Evolutionary conservation across 2,329 filamentous ascomycete species (phyloP).

Genomic region (Dryadomyces sulphureus): DNA sequence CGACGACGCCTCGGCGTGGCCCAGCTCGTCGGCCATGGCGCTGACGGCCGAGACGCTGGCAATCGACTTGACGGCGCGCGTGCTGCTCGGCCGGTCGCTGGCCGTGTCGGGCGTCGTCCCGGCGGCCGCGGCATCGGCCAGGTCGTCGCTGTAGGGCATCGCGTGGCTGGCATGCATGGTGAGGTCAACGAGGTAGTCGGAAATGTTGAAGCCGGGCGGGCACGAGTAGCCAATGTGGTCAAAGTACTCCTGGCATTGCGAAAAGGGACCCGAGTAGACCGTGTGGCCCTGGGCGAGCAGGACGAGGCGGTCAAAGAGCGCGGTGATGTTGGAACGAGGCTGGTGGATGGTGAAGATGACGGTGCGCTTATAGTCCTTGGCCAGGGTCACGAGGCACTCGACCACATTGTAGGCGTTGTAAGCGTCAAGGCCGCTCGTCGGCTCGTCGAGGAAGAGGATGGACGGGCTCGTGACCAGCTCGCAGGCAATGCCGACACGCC

Average conservation of each 20-base stretch:
- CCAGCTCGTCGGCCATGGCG: slow-evolving; percentile 43
- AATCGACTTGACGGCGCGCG: slow-evolving; percentile 78
- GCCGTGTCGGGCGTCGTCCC: slow-evolving; percentile 34
- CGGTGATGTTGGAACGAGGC: slow-evolving; percentile 93
- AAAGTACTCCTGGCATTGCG: slow-evolving; percentile 82
- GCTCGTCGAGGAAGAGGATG: slow-evolving; percentile 93
- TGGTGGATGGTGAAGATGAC: slow-evolving; percentile 98
- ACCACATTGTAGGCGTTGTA: slow-evolving; percentile 98
- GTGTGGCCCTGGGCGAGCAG: slow-evolving; percentile 77
- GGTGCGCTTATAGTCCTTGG: slow-evolving; percentile 92
- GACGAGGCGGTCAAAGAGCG: slow-evolving; percentile 87
- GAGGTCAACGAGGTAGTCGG: slow-evolving; percentile 90
- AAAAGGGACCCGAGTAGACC: slow-evolving; percentile 87
- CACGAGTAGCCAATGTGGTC: slow-evolving; percentile 84
- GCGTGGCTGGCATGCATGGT: slow-evolving; percentile 79
- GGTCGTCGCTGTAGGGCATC: slow-evolving; percentile 29
- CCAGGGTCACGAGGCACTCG: slow-evolving; percentile 85
- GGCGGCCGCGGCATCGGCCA: background rate
- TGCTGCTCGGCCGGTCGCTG: slow-evolving; percentile 70
- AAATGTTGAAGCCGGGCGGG: slow-evolving; percentile 95
- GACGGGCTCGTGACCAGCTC: slow-evolving; percentile 95
- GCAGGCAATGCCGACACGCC: slow-evolving; percentile 91
- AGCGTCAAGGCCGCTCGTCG: slow-evolving; percentile 87
- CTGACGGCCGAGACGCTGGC: slow-evolving; percentile 69
- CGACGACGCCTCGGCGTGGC: slow-evolving; percentile 36